Percentiles rank a stretch among this genome's conserved stretches.
These are phyloP conservation scores for Bipolaris victoriae DNA, from an alignment of 2,329 filamentous ascomycete species.

Conservation along the genomic window DNA sequence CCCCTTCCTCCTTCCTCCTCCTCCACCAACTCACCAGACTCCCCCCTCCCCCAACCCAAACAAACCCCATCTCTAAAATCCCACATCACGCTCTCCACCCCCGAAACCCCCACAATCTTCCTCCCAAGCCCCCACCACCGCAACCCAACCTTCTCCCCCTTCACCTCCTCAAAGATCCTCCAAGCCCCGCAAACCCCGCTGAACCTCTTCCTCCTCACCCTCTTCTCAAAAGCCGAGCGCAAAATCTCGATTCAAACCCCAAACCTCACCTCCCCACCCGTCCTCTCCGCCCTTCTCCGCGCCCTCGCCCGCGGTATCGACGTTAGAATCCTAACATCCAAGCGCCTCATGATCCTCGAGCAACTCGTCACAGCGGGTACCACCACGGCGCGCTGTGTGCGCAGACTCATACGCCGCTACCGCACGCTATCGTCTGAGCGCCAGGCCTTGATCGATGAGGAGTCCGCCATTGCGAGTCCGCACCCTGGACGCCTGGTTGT, in stretches of 20 bases:
- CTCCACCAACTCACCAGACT: not conserved
- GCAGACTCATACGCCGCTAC: conserved; percentile 64
- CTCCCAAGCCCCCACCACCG: conserved; percentile 76
- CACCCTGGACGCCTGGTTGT: conserved; percentile 61
- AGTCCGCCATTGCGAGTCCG: conserved; percentile 32
- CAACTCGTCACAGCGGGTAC: conserved; percentile 81
- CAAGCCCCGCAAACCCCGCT: conserved; percentile 71
- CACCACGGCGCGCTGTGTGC: conserved; percentile 70
- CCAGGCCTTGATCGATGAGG: conserved; percentile 30
- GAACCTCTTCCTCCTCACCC: conserved; percentile 67
- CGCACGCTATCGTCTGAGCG: conserved; percentile 35
- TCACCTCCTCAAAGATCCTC: conserved; percentile 43
- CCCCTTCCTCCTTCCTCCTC: conserved; percentile 4
- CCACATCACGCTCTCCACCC: conserved; percentile 3
- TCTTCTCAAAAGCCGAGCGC: conserved; percentile 64
- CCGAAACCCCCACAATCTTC: conserved; percentile 62
- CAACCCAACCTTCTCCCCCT: conserved; percentile 67
- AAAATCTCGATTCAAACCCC: conserved; percentile 76
- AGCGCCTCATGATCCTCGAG: conserved; percentile 76
- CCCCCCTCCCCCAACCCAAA: not conserved
- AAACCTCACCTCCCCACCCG: conserved; percentile 73
- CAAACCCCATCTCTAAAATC: conserved; percentile 11
- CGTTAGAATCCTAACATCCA: conserved; percentile 71
- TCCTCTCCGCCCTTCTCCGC: conserved; percentile 65
- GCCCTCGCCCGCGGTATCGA: conserved; percentile 71